Percentiles rank a stretch among this genome's conserved stretches.
Evolutionary conservation across 805 yeast species (phyloP).

Genomic region (Zygosaccharomyces bisporus): DNA sequence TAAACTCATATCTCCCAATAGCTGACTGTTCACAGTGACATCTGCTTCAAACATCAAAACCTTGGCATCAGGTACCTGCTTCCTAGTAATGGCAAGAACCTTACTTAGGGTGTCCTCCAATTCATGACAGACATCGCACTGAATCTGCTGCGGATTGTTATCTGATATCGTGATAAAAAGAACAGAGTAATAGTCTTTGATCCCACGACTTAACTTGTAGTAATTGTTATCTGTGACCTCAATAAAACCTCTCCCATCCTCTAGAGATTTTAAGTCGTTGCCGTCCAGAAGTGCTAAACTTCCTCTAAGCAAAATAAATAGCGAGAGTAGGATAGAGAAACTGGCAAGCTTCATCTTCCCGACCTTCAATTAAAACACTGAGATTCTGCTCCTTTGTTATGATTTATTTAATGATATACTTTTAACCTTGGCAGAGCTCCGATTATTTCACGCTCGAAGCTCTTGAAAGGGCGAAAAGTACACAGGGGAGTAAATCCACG

Average conservation of each 20-base stretch:
- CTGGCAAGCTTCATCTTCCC: slow-evolving; percentile 2
- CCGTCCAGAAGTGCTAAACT: slow-evolving; percentile 8
- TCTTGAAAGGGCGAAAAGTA: not conserved
- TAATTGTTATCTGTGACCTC: slow-evolving; percentile 42
- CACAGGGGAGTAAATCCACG: not conserved
- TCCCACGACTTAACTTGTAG: slow-evolving; percentile 41
- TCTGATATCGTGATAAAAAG: slow-evolving; percentile 51
- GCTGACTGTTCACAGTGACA: slow-evolving; percentile 40
- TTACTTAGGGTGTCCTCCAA: slow-evolving; percentile 41
- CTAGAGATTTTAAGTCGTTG: slow-evolving; percentile 14
- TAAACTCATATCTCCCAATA: slow-evolving; percentile 43
- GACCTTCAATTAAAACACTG: not conserved
- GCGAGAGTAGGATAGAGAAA: not conserved
- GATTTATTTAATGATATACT: not conserved
- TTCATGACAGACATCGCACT: slow-evolving; percentile 41
- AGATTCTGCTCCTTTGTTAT: not conserved
- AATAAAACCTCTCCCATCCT: slow-evolving; percentile 40
- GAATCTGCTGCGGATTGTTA: slow-evolving; percentile 41
- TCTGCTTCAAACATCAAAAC: slow-evolving; percentile 52
- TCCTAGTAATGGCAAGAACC: slow-evolving; percentile 43
- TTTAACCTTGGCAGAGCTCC: not conserved
- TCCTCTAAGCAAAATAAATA: slow-evolving; percentile 2
- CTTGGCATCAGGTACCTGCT: slow-evolving; percentile 41
- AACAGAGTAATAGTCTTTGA: slow-evolving; percentile 50
- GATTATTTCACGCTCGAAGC: not conserved